Conservation (phyloP, 768 basidiomycete species). For the Royoungia palumana region DNA sequence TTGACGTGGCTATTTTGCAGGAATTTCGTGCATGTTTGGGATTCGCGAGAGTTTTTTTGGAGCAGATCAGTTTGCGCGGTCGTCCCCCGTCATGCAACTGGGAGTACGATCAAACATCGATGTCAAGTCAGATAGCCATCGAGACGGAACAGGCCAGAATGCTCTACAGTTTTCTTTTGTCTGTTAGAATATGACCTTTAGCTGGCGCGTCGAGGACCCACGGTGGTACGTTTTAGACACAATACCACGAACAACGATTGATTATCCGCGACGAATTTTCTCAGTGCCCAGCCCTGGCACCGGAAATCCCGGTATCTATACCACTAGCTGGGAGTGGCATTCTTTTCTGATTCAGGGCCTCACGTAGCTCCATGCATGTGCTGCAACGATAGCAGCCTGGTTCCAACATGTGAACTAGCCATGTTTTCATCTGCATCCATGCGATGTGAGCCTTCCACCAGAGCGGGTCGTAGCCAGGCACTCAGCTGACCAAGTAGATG, state of each 20-base stretch:
- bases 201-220: background rate
- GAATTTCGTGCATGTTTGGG: conserved; percentile 2
- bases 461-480: background rate
- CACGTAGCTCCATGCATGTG: background rate
- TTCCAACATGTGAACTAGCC: conserved; percentile 8
- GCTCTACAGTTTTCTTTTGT: too few relatives aligned
- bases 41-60: background rate
- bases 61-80: too few relatives aligned
- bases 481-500: background rate
- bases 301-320: conserved; percentile 9
- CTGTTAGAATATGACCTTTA: too few relatives aligned
- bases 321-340: conserved; percentile 9
- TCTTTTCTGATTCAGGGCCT: conserved; percentile 6
- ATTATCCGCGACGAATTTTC: conserved; percentile 1
- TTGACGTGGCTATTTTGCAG: background rate
- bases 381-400: conserved; percentile 1
- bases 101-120: background rate
- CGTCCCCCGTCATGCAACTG: too few relatives aligned
- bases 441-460: background rate
- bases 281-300: background rate
- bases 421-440: conserved; percentile 1
- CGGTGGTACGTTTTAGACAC: background rate
- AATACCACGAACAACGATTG: background rate
- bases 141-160: background rate
- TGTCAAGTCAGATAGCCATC: background rate